Percentiles rank a stretch among this genome's conserved stretches.
These are phyloP conservation scores for Soucietia sequanensis DNA, from an alignment of 805 yeast genomes.

Conservation along the genomic window DNA sequence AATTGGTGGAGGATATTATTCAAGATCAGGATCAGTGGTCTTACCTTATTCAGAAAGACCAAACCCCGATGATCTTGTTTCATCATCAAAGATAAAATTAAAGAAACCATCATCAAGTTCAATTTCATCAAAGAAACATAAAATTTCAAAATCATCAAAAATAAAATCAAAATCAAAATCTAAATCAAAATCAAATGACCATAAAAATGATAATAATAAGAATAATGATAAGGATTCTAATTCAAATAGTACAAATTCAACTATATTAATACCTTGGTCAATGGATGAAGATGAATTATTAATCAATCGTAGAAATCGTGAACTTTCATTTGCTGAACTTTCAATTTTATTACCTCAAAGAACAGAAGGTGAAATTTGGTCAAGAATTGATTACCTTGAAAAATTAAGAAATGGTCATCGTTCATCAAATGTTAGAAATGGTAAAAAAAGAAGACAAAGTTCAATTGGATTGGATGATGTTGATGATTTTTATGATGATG, in stretches of 20 bases:
- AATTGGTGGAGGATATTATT: slow-evolving; percentile 28
- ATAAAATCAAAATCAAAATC: slow-evolving; percentile 2
- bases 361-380: slow-evolving; percentile 71
- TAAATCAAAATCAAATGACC: background rate
- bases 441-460: slow-evolving; percentile 35
- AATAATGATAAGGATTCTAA: no score
- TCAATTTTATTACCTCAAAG: slow-evolving; percentile 70
- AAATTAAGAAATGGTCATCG: slow-evolving; percentile 34
- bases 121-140: slow-evolving; percentile 4
- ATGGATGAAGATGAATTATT: slow-evolving; percentile 73
- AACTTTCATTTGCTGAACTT: slow-evolving; percentile 69
- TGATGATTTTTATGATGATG: slow-evolving; percentile 42
- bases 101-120: slow-evolving; percentile 7
- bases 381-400: slow-evolving; percentile 52
- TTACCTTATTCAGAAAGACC: slow-evolving; percentile 32
- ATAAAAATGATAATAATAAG: no score
- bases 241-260: slow-evolving; percentile 7
- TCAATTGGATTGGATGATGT: slow-evolving; percentile 43
- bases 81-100: slow-evolving; percentile 9
- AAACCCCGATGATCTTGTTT: slow-evolving; percentile 17
- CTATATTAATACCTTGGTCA: slow-evolving; percentile 43
- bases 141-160: slow-evolving; percentile 6
- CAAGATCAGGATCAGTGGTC: slow-evolving; percentile 38
- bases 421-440: slow-evolving; percentile 23
- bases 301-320: slow-evolving; percentile 52